These are phyloP conservation scores for Pogostemon cablin DNA, from an alignment of 257 asterid genomes.

Conservation along the genomic window DNA sequence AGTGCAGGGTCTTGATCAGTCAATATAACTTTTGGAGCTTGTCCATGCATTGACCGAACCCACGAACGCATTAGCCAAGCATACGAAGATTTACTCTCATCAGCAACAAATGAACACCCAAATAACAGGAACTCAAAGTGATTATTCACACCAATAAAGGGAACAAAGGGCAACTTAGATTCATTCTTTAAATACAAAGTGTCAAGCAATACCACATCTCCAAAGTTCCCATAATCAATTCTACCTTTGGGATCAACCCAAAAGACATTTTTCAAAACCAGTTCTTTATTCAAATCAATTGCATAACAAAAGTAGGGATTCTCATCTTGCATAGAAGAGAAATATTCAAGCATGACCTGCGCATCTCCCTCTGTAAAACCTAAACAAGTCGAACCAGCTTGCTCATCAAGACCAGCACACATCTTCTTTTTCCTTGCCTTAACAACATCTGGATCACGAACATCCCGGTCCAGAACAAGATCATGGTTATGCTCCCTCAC, in stretches of 20 bases:
- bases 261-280: slow-evolving; percentile 46
- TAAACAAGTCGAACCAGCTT: slow-evolving; percentile 17
- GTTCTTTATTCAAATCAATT: slow-evolving; percentile 50
- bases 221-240: slow-evolving; percentile 45
- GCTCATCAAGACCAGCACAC: slow-evolving; percentile 18
- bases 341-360: slow-evolving; percentile 49
- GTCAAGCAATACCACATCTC: slow-evolving; percentile 54
- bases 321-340: slow-evolving; percentile 51
- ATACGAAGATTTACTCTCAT: slow-evolving; percentile 48
- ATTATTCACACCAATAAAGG: slow-evolving; percentile 57
- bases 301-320: slow-evolving; percentile 62
- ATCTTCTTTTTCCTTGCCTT: slow-evolving; percentile 34
- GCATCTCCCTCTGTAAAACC: slow-evolving; percentile 50
- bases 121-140: slow-evolving; percentile 49
- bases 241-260: slow-evolving; percentile 59
- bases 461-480: slow-evolving; percentile 36
- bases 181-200: slow-evolving; percentile 41
- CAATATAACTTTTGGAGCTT: slow-evolving; percentile 56
- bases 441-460: slow-evolving; percentile 21
- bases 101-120: slow-evolving; percentile 53
- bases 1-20: slow-evolving; percentile 51
- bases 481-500: slow-evolving; percentile 59
- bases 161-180: slow-evolving; percentile 48
- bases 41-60: slow-evolving; percentile 54
- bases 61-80: slow-evolving; percentile 57